A percentile compares a stretch with the other conserved stretches of the same genome.
Evolutionary conservation across 768 basidiomycete species (phyloP).

Genomic region (Mycena rosella): DNA sequence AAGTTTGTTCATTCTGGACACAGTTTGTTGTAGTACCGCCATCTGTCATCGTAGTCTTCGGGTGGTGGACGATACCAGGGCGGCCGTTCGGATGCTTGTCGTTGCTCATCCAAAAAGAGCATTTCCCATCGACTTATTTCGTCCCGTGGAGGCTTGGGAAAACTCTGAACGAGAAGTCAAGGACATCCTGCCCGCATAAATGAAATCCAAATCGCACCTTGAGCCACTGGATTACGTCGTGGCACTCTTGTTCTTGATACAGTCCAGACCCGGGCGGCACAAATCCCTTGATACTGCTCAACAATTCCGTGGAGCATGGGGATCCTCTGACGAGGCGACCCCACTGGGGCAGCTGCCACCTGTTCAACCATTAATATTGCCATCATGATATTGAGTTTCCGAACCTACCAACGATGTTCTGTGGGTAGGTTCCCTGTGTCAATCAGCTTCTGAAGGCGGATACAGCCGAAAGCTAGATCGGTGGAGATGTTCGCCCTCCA

Average conservation of each 20-base stretch:
- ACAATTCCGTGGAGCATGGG: neutral
- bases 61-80: neutral
- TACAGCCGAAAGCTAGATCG: neutral
- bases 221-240: neutral
- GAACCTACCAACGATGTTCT: neutral
- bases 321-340: slow-evolving; percentile 3
- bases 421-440: neutral
- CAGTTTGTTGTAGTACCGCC: neutral
- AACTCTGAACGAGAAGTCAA: neutral
- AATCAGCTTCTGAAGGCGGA: neutral
- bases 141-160: slow-evolving; percentile 7
- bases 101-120: slow-evolving; percentile 9
- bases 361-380: neutral
- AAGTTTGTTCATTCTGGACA: neutral
- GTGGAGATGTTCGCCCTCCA: slow-evolving; percentile 10
- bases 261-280: neutral
- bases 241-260: neutral
- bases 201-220: neutral
- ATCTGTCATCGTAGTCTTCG: slow-evolving; percentile 9
- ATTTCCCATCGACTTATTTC: slow-evolving; percentile 9
- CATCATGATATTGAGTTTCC: neutral
- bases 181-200: neutral
- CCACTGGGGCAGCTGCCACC: neutral
- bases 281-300: neutral
- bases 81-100: neutral